These are phyloP conservation scores for Magnusiomyces tetraspermus DNA, from an alignment of 1,139 yeast genomes.

Conservation along the genomic window DNA sequence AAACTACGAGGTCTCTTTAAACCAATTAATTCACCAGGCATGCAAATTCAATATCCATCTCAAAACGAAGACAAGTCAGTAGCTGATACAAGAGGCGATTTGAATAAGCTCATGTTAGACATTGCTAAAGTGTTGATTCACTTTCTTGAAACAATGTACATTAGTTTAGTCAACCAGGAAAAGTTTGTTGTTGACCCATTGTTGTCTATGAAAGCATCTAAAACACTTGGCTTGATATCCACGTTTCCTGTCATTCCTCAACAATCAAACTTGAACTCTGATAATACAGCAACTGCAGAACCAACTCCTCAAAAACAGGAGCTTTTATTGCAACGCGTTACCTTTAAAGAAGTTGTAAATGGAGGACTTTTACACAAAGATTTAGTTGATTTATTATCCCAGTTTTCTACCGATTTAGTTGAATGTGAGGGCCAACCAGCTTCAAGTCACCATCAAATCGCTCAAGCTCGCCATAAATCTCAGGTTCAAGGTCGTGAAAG, in stretches of 20 bases:
- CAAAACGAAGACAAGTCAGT: not conserved
- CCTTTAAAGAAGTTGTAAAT: not conserved
- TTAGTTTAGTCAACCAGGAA: conserved; percentile 3
- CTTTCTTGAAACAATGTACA: conserved; percentile 4
- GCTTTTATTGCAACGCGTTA: not conserved
- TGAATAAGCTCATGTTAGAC: not conserved
- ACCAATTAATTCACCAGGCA: not conserved
- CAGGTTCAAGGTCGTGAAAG: not conserved
- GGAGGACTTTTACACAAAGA: not conserved
- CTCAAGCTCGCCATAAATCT: not conserved
- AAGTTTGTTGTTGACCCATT: conserved; percentile 9
- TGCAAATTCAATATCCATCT: not conserved
- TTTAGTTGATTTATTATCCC: not conserved
- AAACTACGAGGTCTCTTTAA: not conserved
- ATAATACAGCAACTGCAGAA: too few species aligned
- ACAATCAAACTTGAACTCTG: not conserved
- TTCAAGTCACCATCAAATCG: not conserved
- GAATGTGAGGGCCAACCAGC: not conserved
- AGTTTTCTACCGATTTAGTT: not conserved
- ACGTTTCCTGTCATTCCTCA: conserved; percentile 2
- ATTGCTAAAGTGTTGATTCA: conserved; percentile 9
- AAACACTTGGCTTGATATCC: conserved; percentile 19
- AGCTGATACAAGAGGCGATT: not conserved
- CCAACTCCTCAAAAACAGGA: not conserved
- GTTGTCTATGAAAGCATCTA: conserved; percentile 16